Conservation (phyloP, 257 asterid genomes). For the Jacaranda mimosifolia region DNA sequence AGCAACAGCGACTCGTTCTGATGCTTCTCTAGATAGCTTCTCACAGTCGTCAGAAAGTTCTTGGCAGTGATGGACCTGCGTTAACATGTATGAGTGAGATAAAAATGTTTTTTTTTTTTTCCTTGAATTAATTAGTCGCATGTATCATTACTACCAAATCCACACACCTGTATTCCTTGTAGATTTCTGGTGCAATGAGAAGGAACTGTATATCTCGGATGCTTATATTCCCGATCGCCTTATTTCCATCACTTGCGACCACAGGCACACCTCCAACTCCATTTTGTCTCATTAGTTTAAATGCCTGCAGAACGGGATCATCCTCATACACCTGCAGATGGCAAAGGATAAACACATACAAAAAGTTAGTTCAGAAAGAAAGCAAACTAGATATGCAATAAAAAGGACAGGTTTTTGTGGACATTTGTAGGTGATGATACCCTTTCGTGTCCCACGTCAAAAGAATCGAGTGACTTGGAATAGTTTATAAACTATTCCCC, state of each 20-base stretch:
- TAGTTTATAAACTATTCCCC: too few species aligned
- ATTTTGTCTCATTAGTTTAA: conserved; percentile 85
- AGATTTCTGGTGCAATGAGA: conserved; percentile 91
- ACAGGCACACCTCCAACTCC: conserved; percentile 97
- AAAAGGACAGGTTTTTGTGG: background rate
- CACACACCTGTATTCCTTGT: conserved; percentile 81
- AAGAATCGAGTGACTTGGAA: too few species aligned
- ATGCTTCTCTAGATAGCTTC: conserved; percentile 58
- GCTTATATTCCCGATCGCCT: conserved; percentile 93
- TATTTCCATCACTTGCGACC: conserved; percentile 72
- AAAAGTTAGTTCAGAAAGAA: background rate
- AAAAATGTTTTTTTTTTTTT: background rate
- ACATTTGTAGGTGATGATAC: background rate
- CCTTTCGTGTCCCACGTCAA: too few species aligned
- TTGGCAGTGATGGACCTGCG: conserved; percentile 89
- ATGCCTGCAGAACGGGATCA: conserved; percentile 96
- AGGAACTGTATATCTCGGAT: conserved; percentile 96
- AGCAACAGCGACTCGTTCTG: conserved; percentile 52
- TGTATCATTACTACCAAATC: background rate
- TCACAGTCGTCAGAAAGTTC: conserved; percentile 78
- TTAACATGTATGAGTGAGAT: conserved; percentile 5
- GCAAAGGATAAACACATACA: background rate
- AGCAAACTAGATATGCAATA: background rate
- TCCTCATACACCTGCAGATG: conserved; percentile 73
- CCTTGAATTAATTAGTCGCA: background rate